Evolutionary conservation across 345 rosid genomes (phyloP), one percentile per base, ranked within the genome.

Genomic region (Camelina neglecta): DNA sequence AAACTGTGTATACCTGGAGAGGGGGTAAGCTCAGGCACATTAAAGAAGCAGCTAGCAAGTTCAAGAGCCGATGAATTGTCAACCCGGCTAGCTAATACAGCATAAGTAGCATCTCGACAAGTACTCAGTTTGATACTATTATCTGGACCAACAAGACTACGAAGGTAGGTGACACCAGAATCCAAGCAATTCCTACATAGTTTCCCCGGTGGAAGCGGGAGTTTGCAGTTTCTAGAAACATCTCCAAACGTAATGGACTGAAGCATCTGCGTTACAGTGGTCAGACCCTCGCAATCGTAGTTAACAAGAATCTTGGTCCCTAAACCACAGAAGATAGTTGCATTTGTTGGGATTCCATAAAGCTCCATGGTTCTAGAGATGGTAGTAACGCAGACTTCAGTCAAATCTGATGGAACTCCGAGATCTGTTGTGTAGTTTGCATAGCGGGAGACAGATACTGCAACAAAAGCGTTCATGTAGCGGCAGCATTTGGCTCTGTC

Each of bases 401-500:
- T 81, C 7, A 83, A 42, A 76, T 90, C 83, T 0, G 85, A 59
- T 38, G 91, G 1, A 44, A 92, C 88, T 69, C 97, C 97, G 12
- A 94, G 86, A 67, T 79, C 75, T 74, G 90, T 41, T 13, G 98
- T 90, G 59, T 31, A 57, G 84, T 92, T 94, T 44, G 97, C 89
- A 59, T 87, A 88, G 36, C 86, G 95, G 35, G 98, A 83, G 33
- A 90, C 72, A 1, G 98, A 90, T 68, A 87, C 73, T 6, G 96
- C 92, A 74, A 90, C 67, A 55, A 86, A 94, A 67, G 96, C 93
- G 76, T 94, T 94, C 68, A 94, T 92, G 82, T 94, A 92, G 62
- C 93, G 96, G 84, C 97, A 94, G 73, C 98, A 94, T 75, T 86
- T 90, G 61, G 89, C 96, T 84, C 92, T 84, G 7, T 86, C 84